Evolutionary conservation across 2,329 filamentous ascomycete species (phyloP).

Genomic region (Penicillium decumbens): DNA sequence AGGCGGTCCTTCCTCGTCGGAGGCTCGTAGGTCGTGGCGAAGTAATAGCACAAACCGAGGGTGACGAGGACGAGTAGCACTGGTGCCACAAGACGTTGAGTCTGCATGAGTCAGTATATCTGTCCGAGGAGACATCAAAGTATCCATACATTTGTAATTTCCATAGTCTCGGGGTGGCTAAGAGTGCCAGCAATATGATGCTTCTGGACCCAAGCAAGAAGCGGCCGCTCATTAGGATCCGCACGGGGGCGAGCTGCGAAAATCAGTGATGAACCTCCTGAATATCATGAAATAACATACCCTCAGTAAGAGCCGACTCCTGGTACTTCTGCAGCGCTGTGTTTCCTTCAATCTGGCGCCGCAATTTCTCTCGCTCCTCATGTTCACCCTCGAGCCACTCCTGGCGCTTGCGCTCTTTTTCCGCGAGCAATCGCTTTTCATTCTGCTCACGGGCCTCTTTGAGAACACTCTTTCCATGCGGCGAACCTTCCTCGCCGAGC

Average conservation of each 20-base stretch:
- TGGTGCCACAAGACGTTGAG: slow-evolving; percentile 46
- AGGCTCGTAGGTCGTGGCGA: slow-evolving; percentile 48
- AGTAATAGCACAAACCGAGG: slow-evolving; percentile 41
- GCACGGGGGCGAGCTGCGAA: slow-evolving; percentile 36
- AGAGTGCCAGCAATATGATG: slow-evolving; percentile 39
- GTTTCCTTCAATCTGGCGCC: slow-evolving; percentile 31
- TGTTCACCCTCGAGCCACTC: slow-evolving; percentile 53
- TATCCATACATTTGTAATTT: slow-evolving; percentile 35
- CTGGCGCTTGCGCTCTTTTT: slow-evolving; percentile 48
- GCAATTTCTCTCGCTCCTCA: slow-evolving; percentile 33
- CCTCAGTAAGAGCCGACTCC: slow-evolving; percentile 33
- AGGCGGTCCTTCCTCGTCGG: slow-evolving; percentile 47
- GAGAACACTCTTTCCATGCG: slow-evolving; percentile 42
- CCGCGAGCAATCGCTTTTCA: slow-evolving; percentile 36
- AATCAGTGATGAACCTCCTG: slow-evolving; percentile 9
- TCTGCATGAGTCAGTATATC: slow-evolving; percentile 20
- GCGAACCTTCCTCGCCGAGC: slow-evolving; percentile 39
- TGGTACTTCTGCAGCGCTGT: slow-evolving; percentile 37
- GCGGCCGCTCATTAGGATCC: slow-evolving; percentile 37
- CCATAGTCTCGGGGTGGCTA: slow-evolving; percentile 30
- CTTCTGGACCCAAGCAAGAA: slow-evolving; percentile 43
- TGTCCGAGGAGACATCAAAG: not conserved
- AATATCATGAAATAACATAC: slow-evolving; percentile 18
- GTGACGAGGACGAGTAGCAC: slow-evolving; percentile 38
- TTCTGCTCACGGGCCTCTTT: slow-evolving; percentile 39